These are phyloP conservation scores for Pyrus hybrid DNA, from an alignment of 331 rosid genomes.

Conservation along the genomic window DNA sequence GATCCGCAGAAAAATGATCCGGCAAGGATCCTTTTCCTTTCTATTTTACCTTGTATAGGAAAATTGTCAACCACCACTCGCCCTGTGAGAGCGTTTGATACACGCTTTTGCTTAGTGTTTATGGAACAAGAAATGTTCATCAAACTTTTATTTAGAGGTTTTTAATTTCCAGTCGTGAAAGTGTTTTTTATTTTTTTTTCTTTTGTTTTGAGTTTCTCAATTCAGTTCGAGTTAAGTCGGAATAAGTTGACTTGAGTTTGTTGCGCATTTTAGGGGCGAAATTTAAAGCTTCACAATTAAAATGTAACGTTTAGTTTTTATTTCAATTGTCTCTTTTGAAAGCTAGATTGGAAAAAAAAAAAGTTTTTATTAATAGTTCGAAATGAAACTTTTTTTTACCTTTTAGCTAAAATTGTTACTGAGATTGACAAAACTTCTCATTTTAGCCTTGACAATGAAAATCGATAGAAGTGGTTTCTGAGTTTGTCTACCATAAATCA, in stretches of 20 bases:
- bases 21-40: no score
- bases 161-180: neutral
- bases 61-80: constrained; percentile 26
- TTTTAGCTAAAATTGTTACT: no score
- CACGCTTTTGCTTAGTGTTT: neutral
- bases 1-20: no score
- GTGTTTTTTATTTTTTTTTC: neutral
- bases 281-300: no score
- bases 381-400: no score
- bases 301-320: no score
- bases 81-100: neutral
- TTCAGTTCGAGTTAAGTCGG: neutral
- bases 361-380: neutral
- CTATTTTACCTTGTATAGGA: neutral
- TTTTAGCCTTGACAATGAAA: no score
- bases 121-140: neutral
- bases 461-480: no score
- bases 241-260: neutral
- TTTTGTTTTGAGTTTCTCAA: neutral
- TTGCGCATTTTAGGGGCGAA: neutral
- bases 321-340: no score
- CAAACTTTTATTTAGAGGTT: neutral
- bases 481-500: no score
- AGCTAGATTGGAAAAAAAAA: no score
- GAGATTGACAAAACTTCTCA: no score